Percentiles rank a stretch among this genome's conserved stretches.
Conservation (phyloP, 2,329 filamentous ascomycete species). For the Scedosporium dehoogii region DNA sequence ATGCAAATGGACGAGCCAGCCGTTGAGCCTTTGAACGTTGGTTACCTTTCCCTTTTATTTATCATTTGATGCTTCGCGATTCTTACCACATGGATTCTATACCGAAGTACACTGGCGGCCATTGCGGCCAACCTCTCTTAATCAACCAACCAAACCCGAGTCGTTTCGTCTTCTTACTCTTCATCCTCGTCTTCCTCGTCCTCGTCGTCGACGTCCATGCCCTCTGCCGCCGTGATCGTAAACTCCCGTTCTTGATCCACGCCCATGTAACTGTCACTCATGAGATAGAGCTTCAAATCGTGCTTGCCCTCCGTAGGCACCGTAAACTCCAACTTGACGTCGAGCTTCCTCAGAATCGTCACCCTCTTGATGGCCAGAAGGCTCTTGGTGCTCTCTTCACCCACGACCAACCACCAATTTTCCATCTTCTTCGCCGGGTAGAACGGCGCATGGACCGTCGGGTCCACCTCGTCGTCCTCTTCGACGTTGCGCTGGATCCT, state of each 20-base stretch:
- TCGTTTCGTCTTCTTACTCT: neutral
- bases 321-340: conserved; percentile 76
- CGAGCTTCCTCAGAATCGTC: conserved; percentile 69
- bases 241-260: conserved; percentile 95
- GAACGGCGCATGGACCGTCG: conserved; percentile 87
- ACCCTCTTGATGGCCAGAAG: conserved; percentile 91
- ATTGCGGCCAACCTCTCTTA: neutral
- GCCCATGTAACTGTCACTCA: conserved; percentile 95
- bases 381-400: conserved; percentile 80
- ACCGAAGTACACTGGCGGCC: neutral
- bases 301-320: conserved; percentile 78
- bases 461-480: conserved; percentile 60
- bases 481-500: conserved; percentile 75
- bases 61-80: neutral
- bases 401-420: conserved; percentile 97
- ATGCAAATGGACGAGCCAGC: too few species aligned
- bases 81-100: neutral
- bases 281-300: conserved; percentile 82
- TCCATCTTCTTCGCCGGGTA: conserved; percentile 88
- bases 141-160: neutral
- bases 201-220: conserved; percentile 88
- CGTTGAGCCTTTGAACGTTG: neutral
- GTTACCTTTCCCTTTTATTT: neutral
- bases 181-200: conserved; percentile 66
- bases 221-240: conserved; percentile 74